phyloP scores from a whole-genome alignment of 345 rosid genomes.

The Trapa bicornis region DNA sequence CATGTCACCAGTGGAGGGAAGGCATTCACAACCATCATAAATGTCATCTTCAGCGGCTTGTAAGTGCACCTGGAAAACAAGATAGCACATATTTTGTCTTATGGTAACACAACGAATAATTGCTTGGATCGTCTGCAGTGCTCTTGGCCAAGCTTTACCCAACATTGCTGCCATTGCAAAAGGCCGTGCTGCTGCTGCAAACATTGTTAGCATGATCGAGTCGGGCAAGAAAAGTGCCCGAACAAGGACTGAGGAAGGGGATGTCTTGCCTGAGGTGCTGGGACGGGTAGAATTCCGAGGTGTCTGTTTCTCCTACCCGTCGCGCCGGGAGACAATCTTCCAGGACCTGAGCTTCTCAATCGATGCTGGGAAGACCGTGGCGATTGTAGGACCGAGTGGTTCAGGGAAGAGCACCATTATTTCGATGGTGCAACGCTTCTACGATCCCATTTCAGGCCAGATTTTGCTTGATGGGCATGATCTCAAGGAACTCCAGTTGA shows the following conservation, averaged over 20 bases:
- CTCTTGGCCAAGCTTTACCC: slow-evolving; percentile 73
- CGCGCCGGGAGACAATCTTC: slow-evolving; percentile 43
- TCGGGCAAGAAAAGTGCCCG: slow-evolving; percentile 13
- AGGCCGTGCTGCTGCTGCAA: slow-evolving; percentile 59
- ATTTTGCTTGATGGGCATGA: slow-evolving; percentile 59
- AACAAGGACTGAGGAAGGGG: slow-evolving; percentile 23
- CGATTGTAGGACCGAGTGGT: slow-evolving; percentile 82
- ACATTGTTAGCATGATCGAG: slow-evolving; percentile 41
- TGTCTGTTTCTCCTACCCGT: slow-evolving; percentile 61
- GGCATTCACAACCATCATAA: slow-evolving; percentile 66
- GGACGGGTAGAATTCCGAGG: slow-evolving; percentile 49
- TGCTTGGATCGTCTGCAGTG: slow-evolving; percentile 21
- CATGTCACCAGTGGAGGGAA: slow-evolving; percentile 53
- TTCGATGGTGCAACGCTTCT: slow-evolving; percentile 76
- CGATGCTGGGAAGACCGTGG: slow-evolving; percentile 50
- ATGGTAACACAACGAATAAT: neutral
- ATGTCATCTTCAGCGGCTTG: slow-evolving; percentile 75
- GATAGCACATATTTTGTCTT: neutral
- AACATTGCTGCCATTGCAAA: slow-evolving; percentile 65
- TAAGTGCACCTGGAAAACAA: slow-evolving; percentile 22
- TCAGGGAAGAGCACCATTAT: slow-evolving; percentile 84
- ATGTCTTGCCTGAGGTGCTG: slow-evolving; percentile 25
- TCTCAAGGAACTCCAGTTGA: slow-evolving; percentile 37
- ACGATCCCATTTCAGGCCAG: slow-evolving; percentile 67
- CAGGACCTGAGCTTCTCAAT: slow-evolving; percentile 56